A percentile compares a stretch with the other conserved stretches of the same genome.
phyloP scores from a whole-genome alignment of 495 filamentous ascomycete genomes.

The Aspergillus sclerotiicarbonarius region DNA sequence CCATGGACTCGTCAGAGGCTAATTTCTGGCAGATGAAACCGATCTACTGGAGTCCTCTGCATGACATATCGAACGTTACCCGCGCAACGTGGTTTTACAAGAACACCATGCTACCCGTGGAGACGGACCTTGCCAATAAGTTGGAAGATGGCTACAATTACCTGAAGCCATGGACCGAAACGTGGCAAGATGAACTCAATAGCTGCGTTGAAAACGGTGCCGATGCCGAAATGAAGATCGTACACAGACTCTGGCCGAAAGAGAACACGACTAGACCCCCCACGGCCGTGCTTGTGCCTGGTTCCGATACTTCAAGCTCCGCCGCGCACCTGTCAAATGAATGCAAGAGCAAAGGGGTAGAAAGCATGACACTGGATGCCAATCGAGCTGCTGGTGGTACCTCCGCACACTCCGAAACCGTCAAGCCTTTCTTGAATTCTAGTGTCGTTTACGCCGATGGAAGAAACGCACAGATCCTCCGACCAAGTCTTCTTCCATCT shows the following conservation, averaged over 20 bases:
- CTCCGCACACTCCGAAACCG: constrained; percentile 25
- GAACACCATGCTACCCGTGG: constrained; percentile 88
- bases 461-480: constrained; percentile 72
- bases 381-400: constrained; percentile 46
- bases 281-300: constrained; percentile 26
- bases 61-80: constrained; percentile 79
- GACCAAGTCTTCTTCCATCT: constrained; percentile 76
- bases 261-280: constrained; percentile 36
- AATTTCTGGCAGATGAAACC: constrained; percentile 73
- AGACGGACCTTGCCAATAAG: constrained; percentile 85
- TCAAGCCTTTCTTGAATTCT: constrained; percentile 59
- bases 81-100: constrained; percentile 97
- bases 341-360: constrained; percentile 1
- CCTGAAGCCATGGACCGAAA: constrained; percentile 84
- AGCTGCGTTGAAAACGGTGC: constrained; percentile 89
- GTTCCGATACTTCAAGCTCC: constrained; percentile 17
- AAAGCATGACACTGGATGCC: constrained; percentile 23
- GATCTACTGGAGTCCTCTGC: constrained; percentile 96
- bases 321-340: constrained; percentile 10
- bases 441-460: constrained; percentile 82
- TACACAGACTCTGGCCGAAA: constrained; percentile 76
- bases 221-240: constrained; percentile 85
- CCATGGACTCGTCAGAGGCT: neutral
- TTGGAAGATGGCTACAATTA: constrained; percentile 85
- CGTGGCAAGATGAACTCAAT: constrained; percentile 88